These are phyloP conservation scores for Lablab purpureus DNA, from an alignment of 306 rosid species.

Conservation along the genomic window DNA sequence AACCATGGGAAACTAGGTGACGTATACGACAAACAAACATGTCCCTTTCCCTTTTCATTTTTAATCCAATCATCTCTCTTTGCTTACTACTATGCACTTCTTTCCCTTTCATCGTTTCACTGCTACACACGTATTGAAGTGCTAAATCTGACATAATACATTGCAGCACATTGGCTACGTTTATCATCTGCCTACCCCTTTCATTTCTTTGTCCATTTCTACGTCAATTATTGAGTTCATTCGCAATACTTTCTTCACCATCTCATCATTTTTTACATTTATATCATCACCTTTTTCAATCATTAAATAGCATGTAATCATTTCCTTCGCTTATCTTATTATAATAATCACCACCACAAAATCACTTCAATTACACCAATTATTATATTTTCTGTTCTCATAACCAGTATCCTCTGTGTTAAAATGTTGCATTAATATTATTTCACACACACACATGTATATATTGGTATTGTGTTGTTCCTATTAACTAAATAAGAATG, in stretches of 20 bases:
- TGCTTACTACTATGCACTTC: slow-evolving; percentile 2
- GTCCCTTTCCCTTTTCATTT: slow-evolving; percentile 25
- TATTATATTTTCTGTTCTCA: no score
- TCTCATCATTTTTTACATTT: no score
- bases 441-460: no score
- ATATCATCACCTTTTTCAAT: not conserved
- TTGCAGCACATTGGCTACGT: not conserved
- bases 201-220: not conserved
- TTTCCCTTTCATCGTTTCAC: slow-evolving; percentile 39
- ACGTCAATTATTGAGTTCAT: not conserved
- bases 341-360: not conserved
- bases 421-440: no score
- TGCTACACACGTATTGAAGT: slow-evolving; percentile 35
- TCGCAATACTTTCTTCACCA: not conserved
- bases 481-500: no score
- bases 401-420: no score
- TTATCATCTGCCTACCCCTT: not conserved
- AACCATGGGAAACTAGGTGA: slow-evolving; percentile 46
- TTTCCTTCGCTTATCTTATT: not conserved
- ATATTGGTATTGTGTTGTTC: no score
- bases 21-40: slow-evolving; percentile 11
- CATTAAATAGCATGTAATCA: not conserved
- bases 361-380: no score
- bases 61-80: slow-evolving; percentile 18
- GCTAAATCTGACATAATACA: not conserved